Evolutionary conservation across 2,329 filamentous ascomycete genomes (phyloP), one percentile per base, ranked within the genome.

Genomic region (Fusarium nematophilum): DNA sequence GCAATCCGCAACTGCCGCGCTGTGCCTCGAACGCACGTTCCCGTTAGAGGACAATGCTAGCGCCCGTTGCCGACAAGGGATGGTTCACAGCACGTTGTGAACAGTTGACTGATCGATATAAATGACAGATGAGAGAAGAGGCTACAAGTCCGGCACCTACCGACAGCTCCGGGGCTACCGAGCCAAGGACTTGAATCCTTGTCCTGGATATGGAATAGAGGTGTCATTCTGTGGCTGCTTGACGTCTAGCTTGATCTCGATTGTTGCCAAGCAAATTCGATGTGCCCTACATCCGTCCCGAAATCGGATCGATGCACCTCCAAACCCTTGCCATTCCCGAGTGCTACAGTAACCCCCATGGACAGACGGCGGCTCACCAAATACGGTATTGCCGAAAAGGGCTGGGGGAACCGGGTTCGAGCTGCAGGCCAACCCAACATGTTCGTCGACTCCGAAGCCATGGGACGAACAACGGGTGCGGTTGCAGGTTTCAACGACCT

Each of bases 311-410:
- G 34, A 48, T 51, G 36, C 36, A 47, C 25, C 36, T 36, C 14
- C 34, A 62, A 47, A 37, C 29, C 53, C 59, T 55, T 45, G 47
- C 13, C 54, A 63, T 63, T 63, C 30, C 59, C 49, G 59, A 40
- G 45, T 63, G 49, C 18, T n/a, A n/a, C n/a, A n/a, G n/a, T n/a
- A 56, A 62, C 59, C 56, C 26, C 36, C 36, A 45, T 39, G 18
- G 37, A 14, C 14, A 23, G 23, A 29, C n/a, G 15, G 44, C 44
- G 31, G 31, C 40, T 43, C 45, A 53, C 23, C 34, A 52, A 23
- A 47, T 25, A 39, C 42, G 55, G 59, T 40, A 63, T 53, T 63
- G 40, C 59, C 55, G 44, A 63, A 47, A 40, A 36, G 33, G 37
- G 14, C 23, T 21, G 44, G 31, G 44, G 43, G 30, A 18, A 26